Evolutionary conservation across 805 yeast species (phyloP), one percentile per base, ranked within the genome.

Genomic region (Saccharomycopsis oosterbeekiorum): DNA sequence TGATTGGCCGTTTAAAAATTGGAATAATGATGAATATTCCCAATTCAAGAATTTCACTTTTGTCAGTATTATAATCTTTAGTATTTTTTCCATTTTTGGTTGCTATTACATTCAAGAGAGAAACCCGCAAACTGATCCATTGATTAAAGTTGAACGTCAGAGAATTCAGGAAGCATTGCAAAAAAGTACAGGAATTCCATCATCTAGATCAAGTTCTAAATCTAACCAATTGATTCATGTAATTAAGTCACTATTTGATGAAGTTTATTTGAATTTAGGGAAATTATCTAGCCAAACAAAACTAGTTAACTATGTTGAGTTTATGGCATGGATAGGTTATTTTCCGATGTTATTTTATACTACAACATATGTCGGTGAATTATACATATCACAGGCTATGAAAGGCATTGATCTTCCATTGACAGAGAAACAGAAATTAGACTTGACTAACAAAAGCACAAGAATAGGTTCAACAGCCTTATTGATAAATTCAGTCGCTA

Each of bases 281-380:
- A 70, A 66, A 40, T 68, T 83, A 11, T 83, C 87, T 10, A 77
- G 79, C 1, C 84, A 80, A 64, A 79, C 82, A 1, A 75, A 75
- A 58, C 68, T 75, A 0, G 81, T 83, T 2, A 84, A 86, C 65
- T 73, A 71, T 58, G 82, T 83, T 1, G 85, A 84, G 68, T 80
- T 84, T 62, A 81, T 81, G 69, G 87, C 87, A 0, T 84, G 88
- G 88, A 79, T 84, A 51, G 86, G 86, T 0, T 84, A 85, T 72
- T 84, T 84, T 71, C 85, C 86, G 1, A 78, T 84, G 80, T 68
- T 84, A 36, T 84, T 84, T 64, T 84, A 84, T 67, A 83, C 86
- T 2, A 80, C 88, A 1, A 82, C 86, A 0, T 84, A 83, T 69
- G 86, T 84, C 17, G 86, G 86, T 0, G 86, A 81, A 62, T 70